These are phyloP conservation scores for Biscogniauxia mediterranea DNA, from an alignment of 2,329 filamentous ascomycete genomes.

Conservation along the genomic window DNA sequence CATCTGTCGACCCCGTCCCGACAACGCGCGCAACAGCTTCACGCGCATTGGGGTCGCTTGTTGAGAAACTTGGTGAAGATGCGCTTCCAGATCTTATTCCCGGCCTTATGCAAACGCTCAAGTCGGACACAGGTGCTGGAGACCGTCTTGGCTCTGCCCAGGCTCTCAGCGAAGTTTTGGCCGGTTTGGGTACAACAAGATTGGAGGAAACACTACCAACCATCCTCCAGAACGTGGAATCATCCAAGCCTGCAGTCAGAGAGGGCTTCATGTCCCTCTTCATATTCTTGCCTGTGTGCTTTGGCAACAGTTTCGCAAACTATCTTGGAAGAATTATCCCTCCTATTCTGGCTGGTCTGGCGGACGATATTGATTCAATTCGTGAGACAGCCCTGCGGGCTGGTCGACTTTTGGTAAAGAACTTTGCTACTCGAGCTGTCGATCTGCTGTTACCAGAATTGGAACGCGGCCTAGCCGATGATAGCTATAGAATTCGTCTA, in stretches of 20 bases:
- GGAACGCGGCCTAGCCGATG: slow-evolving; percentile 93
- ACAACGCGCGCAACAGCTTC: slow-evolving; percentile 95
- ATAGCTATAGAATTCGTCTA: slow-evolving; percentile 95
- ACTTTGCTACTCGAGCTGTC: slow-evolving; percentile 92
- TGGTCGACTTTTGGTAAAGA: slow-evolving; percentile 93
- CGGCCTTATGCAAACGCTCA: slow-evolving; percentile 94
- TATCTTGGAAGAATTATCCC: slow-evolving; percentile 96
- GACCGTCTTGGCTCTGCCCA: slow-evolving; percentile 95
- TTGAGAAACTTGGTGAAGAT: slow-evolving; percentile 97
- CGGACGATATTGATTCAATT: slow-evolving; percentile 94
- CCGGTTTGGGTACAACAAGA: slow-evolving; percentile 86
- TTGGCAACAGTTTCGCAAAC: slow-evolving; percentile 96
- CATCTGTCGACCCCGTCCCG: slow-evolving; percentile 92
- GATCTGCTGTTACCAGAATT: slow-evolving; percentile 92
- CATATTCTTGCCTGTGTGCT: slow-evolving; percentile 98
- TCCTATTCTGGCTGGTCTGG: slow-evolving; percentile 87
- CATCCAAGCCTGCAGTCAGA: slow-evolving; percentile 82
- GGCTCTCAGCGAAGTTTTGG: slow-evolving; percentile 92
- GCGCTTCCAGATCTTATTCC: slow-evolving; percentile 95
- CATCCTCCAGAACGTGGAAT: slow-evolving; percentile 93
- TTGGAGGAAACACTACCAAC: slow-evolving; percentile 95
- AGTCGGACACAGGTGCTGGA: slow-evolving; percentile 93
- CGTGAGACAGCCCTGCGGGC: slow-evolving; percentile 94
- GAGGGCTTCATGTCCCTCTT: slow-evolving; percentile 99
- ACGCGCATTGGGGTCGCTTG: slow-evolving; percentile 90